Evolutionary conservation across 2,329 filamentous ascomycete genomes (phyloP), one percentile per base, ranked within the genome.

Genomic region (Coniochaeta sp.): DNA sequence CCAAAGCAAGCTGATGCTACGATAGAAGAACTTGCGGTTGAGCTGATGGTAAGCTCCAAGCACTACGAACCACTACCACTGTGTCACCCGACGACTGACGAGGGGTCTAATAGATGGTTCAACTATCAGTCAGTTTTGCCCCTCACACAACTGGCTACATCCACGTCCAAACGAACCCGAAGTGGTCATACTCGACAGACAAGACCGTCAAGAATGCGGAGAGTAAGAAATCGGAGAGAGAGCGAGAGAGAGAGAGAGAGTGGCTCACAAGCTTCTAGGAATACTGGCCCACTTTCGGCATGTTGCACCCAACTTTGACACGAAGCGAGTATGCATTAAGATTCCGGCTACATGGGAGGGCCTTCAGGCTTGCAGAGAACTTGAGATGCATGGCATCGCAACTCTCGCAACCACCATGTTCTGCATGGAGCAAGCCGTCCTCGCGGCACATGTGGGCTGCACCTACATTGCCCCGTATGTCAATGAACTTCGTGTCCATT

Each of bases 401-500:
- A 87, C 85, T 0, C 73, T 88, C 2, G 84, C 83, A 0, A 89
- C 86, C 0, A 86, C 83, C 1, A 73, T 89, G 56, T 89, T 88
- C 66, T 82, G 80, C 50, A 77, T 87, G 65, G 76, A 82, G 44
- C 86, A 88, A 67, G 85, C 84, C 0, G 75, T 76, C 1, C 72
- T 87, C 1, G 85, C 86, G 0, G 80, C 77, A 1, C 79, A 85
- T 57, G 81, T 78, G 0, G 76, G 78, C 4, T 88, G 84, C 64
- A 79, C 79, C 0, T 88, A 87, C 65, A 82, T 89, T 50, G 83
- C 85, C 0, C 86, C 86, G 0, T 89, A 87, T 63, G 82, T 88
- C 33, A 87, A 88, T 66, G 84, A 88, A 64, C 72, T 89, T 44
- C 81, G 80, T 63, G 85, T 86, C 6, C 84, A 88, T 65, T 83